Evolutionary conservation across 257 asterid species (phyloP), one percentile per base, ranked within the genome.

Genomic region (Orobanche coerulescens): DNA sequence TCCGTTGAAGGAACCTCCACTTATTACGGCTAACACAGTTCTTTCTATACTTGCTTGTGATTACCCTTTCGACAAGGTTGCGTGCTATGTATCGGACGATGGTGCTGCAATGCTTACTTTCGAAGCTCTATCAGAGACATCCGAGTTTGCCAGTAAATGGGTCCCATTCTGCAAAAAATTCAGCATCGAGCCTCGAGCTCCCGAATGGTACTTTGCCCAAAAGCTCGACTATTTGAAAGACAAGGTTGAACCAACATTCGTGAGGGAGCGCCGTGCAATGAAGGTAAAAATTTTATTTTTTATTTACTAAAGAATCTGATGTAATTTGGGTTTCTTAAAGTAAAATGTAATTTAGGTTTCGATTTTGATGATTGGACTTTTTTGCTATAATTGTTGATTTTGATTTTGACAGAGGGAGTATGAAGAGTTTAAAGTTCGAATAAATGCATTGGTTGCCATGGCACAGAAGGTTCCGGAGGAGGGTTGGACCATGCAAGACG

Each of bases 401-500:
- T 42, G n/a, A n/a, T n/a, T n/a, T n/a, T n/a, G n/a, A 69, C 90
- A 90, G 97, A 87, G 97, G 76, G 97, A 90, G 26, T 90, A 90
- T 58, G 97, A 87, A 72, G 96, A 90, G 80, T 90, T 90, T 62
- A 90, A 85, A 77, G 77, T 90, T 53, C 76, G 95, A 64, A 82
- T 90, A 67, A 90, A 90, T 66, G 95, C 87, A 39, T 73, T 90
- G 56, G 97, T 87, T 80, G 76, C 97, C 62, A 83, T 73, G 80
- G 91, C 97, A 15, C 88, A 77, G 69, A 90, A 90, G 85, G 97
- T 87, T 73, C 97, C 97, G 0, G 97, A 90, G 65, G 97, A 90
- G 18, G 97, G 97, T 63, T 90, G 97, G 97, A 90, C 97, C 26
- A 90, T 90, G 97, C 97, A 90, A 79, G 97, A 90, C 34, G 96